Base-by-base conservation (phyloP, 495 filamentous ascomycete genomes). In the Aspergillus haitiensis region DNA sequence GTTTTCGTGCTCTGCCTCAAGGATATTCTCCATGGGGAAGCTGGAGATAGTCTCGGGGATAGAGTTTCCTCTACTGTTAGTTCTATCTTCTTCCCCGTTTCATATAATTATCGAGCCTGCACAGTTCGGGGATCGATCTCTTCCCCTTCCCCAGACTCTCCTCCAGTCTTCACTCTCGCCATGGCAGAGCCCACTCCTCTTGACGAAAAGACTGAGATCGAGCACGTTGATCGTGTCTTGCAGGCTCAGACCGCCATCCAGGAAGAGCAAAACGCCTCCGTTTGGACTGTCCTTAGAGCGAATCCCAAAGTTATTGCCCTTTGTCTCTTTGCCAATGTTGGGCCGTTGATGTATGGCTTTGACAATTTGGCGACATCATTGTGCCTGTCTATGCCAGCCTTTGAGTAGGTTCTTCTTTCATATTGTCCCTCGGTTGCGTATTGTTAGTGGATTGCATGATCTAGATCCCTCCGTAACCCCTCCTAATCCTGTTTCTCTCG, bases 291-390 rank as follows among this genome's bases (percentile, higher is more conserved):
- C 5, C 13, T 56, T 4, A 44, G 34, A 7, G 42, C 56, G 13
- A 63, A 64, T 32, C 62, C 64, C 6, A 53, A 36, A 59, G 45
- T 61, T 13, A 50, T 67, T 18, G 42, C 59, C 9, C 60, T 62
- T 45, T 67, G 62, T 45, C 51, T 71, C 12, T 65, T 64, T 53
- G 60, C 58, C 2, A 64, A 60, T 47, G 32, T 70, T 13, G 67
- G 69, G 11, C 63, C 65, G 37, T 51, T 61, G 27, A 65, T 58
- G 66, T 69, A 57, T 61, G 70, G 70, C 15, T 72, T 64, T 47
- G 70, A 72, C 46, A 72, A 68, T 50, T 59, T 72, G 48, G 53
- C 60, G 7, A 51, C 68, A 9, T 61, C 65, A 10, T 37, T 70
- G 50, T 54, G 58, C 7, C 51, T 68, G 31, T 61, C 70, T 11